phyloP scores from a whole-genome alignment of 2,329 filamentous ascomycete genomes.

The Aspergillus sp. region DNA sequence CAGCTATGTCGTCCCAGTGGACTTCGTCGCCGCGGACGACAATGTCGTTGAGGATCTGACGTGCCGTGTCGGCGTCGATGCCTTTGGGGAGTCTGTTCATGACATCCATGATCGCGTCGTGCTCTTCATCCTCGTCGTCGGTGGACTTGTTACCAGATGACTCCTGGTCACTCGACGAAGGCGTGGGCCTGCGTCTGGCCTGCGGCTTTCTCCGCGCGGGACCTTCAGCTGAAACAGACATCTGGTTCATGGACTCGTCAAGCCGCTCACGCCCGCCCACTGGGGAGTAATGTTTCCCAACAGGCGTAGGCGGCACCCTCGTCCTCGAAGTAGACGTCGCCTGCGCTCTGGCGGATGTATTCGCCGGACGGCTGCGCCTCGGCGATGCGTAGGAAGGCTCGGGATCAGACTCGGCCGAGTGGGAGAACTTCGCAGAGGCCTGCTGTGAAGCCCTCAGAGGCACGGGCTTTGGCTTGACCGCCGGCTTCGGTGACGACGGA shows the following conservation, averaged over 20 bases:
- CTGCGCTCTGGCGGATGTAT: constrained; percentile 9
- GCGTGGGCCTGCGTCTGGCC: constrained; percentile 34
- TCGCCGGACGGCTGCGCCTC: constrained; percentile 5
- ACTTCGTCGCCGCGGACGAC: constrained; percentile 91
- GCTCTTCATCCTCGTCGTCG: constrained; percentile 38
- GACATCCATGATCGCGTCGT: constrained; percentile 53
- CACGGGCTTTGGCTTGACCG: constrained; percentile 31
- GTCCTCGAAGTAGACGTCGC: constrained; percentile 14
- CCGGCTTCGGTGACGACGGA: constrained; percentile 19
- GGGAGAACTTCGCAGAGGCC: constrained; percentile 8
- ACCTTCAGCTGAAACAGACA: constrained; percentile 15
- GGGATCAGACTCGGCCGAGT: constrained; percentile 17
- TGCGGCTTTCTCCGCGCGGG: constrained; percentile 20
- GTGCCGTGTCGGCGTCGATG: constrained; percentile 71
- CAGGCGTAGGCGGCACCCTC: constrained; percentile 3
- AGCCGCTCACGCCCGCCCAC: constrained; percentile 26
- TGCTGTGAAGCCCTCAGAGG: constrained; percentile 18
- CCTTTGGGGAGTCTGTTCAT: constrained; percentile 72
- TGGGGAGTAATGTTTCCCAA: constrained; percentile 13
- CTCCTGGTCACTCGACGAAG: constrained; percentile 35
- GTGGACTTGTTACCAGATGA: constrained; percentile 40
- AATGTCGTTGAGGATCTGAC: constrained; percentile 92
- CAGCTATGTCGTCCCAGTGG: constrained; percentile 87
- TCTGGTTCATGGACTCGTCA: constrained; percentile 14
- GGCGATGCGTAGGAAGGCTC: constrained; percentile 3